Base-by-base conservation (phyloP, 805 yeast genomes). In the Vanderwaltozyma tropicalis region DNA sequence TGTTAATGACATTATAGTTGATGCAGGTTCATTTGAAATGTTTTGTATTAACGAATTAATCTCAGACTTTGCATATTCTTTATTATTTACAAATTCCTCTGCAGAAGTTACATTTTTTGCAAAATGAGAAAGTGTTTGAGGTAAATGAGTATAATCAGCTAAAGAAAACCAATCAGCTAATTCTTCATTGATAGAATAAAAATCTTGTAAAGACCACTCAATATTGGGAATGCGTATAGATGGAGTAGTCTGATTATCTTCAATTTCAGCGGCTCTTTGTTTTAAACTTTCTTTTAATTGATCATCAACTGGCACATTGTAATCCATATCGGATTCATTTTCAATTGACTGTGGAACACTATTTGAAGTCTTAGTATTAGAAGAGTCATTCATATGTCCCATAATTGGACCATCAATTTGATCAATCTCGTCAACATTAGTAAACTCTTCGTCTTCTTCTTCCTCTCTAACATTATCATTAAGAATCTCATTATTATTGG, bases 91-190 rank as follows among this genome's bases (percentile, higher is more conserved):
- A 34, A 54, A 52, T 20, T 28, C 31, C 1, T 28, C 31, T 8
- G 46, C 36, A 13, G 47, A 41, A 1, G 16, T 20, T 1, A 34
- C 39, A 5, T 26, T 37, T 18, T 46, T 41, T 8, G 42, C 43
- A 34, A 55, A 54, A 22, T 45, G 38, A 13, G 37, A 22, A 24
- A 44, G 42, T 1, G 44, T 29, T 19, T 34, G 44, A 3, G 44
- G 41, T 4, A 58, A 40, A 16, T 41, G 34, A 3, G 28, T 27
- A 32, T 47, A 55, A 38, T 64, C 69, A 4, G 55, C 45, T 1
- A 50, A 29, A 2, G 62, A 48, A 44, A 69, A 72, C 77, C 77
- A 72, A 27, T 68, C 67, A 9, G 64, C 61, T 13, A 72, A 35
- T 43, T 76, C 81, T 1, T 54, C 53, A 12, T 43, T 41, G 14